Base-by-base conservation (phyloP, 1,139 yeast genomes). In the Geotrichum aggregatum region DNA sequence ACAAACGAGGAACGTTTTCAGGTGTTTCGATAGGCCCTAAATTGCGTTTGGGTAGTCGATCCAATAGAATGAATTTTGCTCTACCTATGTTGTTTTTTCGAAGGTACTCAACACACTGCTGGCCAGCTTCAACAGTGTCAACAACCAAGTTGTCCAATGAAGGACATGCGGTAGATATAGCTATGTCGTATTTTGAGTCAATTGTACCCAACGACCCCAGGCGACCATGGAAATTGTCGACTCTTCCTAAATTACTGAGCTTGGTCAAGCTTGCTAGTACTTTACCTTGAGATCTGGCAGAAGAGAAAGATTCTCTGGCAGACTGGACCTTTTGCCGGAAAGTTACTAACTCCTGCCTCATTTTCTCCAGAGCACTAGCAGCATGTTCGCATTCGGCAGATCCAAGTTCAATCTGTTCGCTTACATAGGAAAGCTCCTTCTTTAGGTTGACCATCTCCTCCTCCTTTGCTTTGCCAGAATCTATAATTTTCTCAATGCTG, bases 161-260 rank as follows among this genome's bases (percentile, higher is more conserved):
- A 1, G 96, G 91, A 61, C 95, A 88, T 0, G 97, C 98, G 0
- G 98, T 92, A 0, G 98, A 89, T 19, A 94, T 81, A 0, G 98
- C 98, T 49, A 89, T 78, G 69, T 94, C 98, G 66, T 86, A 94
- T 61, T 79, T 77, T 60, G 85, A 87, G 64, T 88, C 96, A 59
- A 92, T 92, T 1, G 79, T 77, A 14, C 97, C 99, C 47, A 94
- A 72, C 60, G 87, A 95, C 16, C 98, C 99, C 18, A 94, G 71
- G 54, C 97, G 75, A 0, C 98, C 98, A 65, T 87, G 77, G 61
- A 91, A 88, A 0, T 98, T 98, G 14, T 75, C 74, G 36, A 94
- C 79, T 64, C 97, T 77, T 10, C 98, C 98, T 2, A 94, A 78
- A 55, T 83, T 82, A 50, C 84, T 83, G 44, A 92, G 71, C 58